Evolutionary conservation across 345 rosid species (phyloP), one percentile per base, ranked within the genome.

Genomic region (Camelina sativa): DNA sequence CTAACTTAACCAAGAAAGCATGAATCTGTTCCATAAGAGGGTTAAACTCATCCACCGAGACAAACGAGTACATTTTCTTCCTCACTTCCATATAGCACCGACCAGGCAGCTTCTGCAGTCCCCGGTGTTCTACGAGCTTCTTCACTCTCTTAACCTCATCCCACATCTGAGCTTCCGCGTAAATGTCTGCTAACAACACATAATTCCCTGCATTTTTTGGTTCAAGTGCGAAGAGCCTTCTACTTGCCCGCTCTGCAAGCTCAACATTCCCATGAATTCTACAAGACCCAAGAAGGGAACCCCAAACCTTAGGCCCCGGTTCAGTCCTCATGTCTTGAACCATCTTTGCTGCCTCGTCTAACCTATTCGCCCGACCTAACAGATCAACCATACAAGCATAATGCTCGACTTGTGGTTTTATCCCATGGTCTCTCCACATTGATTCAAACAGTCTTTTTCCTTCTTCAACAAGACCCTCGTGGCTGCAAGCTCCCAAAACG

Each of bases 361-460:
- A 78, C 82, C 84, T 80, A 76, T 90, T 91, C n/a, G 97, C 93
- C 62, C 98, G 87, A 32, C 98, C 96, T 67, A 90, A 90, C 50
- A 94, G 92, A 82, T 91, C 98, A 65, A 94, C 98, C 97, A 94
- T 91, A 76, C 95, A 85, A 72, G 98, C 97, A 75, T 94, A 94
- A 81, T 94, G 98, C 85, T 91, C 97, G 35, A 86, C 83, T 13
- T 78, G 79, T 47, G 98, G 97, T 59, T 68, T 50, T 16, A 91
- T 85, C 74, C 83, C 67, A 56, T 94, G 89, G 22, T 80, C 80
- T 74, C 79, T 68, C 71, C 37, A 78, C 96, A 91, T 94, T 1
- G 88, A 82, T 37, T 82, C 62, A 63, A 90, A 94, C 53, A 85
- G 66, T 78, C 63, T 69, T 78, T 89, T 88, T 32, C 98, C 98